Conservation (phyloP, 108 stramenopile genomes). For the Skeletonema marinoi region DNA sequence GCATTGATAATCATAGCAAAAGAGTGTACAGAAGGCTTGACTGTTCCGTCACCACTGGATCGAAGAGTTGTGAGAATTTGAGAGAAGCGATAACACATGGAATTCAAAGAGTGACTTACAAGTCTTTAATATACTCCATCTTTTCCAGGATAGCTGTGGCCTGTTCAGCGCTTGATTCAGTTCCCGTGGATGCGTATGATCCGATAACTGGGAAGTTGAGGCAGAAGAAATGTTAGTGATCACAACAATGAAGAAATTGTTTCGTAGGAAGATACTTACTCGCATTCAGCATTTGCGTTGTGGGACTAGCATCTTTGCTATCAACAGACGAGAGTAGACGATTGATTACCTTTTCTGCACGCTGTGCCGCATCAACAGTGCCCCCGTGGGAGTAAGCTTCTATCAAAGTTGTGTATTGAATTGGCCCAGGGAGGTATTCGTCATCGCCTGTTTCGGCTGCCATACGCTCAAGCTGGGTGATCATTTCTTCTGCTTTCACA, state of each 20-base stretch:
- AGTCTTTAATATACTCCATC: constrained; percentile 56
- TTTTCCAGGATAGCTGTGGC: constrained; percentile 58
- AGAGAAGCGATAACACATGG: neutral
- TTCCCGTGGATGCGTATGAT: constrained; percentile 42
- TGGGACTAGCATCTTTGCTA: constrained; percentile 6
- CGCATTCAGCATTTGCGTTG: constrained; percentile 35
- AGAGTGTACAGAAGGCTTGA: constrained; percentile 42
- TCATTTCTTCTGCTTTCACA: constrained; percentile 43
- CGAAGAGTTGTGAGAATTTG: neutral
- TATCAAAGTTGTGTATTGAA: constrained; percentile 36
- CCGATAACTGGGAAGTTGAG: constrained; percentile 12
- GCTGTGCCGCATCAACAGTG: constrained; percentile 13
- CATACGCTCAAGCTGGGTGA: constrained; percentile 23
- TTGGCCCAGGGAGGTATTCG: constrained; percentile 34
- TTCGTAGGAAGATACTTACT: neutral
- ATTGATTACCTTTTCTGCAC: constrained; percentile 33
- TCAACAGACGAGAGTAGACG: constrained; percentile 9
- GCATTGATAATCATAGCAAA: constrained; percentile 47
- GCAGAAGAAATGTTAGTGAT: neutral
- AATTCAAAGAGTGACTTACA: constrained; percentile 4
- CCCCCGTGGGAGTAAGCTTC: constrained; percentile 40
- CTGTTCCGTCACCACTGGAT: constrained; percentile 6
- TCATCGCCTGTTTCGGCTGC: constrained; percentile 31
- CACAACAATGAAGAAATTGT: neutral
- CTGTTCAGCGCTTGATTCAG: constrained; percentile 55